Evolutionary conservation across 2,329 filamentous ascomycete species (phyloP).

Genomic region (Phoma sp.): DNA sequence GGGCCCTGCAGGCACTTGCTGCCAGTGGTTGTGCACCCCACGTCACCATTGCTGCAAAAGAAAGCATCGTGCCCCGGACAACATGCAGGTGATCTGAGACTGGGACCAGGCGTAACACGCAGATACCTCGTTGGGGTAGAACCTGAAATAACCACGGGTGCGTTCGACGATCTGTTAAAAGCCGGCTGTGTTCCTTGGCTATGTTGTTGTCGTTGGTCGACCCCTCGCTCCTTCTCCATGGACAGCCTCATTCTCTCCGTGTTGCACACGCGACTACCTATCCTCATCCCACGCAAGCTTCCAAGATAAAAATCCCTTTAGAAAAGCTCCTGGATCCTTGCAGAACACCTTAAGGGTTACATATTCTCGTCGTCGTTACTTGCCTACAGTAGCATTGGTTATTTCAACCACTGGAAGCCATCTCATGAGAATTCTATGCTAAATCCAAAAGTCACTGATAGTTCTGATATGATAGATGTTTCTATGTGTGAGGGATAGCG

Average conservation of each 20-base stretch:
- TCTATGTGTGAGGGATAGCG: too few relatives aligned
- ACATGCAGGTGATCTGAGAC: constrained; percentile 12
- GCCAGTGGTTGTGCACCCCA: constrained; percentile 1
- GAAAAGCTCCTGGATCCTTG: too few relatives aligned
- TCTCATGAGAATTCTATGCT: too few relatives aligned
- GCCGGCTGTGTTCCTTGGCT: background rate
- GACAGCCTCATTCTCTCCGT: background rate
- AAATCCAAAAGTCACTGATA: too few relatives aligned
- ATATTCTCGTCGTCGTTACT: too few relatives aligned
- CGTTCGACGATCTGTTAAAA: background rate
- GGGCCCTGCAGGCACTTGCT: background rate
- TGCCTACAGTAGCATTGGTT: too few relatives aligned
- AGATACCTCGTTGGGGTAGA: background rate
- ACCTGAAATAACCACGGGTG: background rate
- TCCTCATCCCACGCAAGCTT: too few relatives aligned
- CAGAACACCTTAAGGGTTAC: too few relatives aligned
- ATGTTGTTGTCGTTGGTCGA: background rate
- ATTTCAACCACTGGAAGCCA: too few relatives aligned
- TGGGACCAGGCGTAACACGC: constrained; percentile 3
- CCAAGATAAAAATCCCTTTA: too few relatives aligned
- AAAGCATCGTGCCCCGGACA: constrained; percentile 10
- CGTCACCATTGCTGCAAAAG: constrained; percentile 11
- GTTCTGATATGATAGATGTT: too few relatives aligned
- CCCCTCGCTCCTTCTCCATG: constrained; percentile 5
- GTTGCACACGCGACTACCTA: background rate